A percentile compares a stretch with the other conserved stretches of the same genome.
phyloP scores from a whole-genome alignment of 2,329 filamentous ascomycete genomes.

The Stemphylium beticola region DNA sequence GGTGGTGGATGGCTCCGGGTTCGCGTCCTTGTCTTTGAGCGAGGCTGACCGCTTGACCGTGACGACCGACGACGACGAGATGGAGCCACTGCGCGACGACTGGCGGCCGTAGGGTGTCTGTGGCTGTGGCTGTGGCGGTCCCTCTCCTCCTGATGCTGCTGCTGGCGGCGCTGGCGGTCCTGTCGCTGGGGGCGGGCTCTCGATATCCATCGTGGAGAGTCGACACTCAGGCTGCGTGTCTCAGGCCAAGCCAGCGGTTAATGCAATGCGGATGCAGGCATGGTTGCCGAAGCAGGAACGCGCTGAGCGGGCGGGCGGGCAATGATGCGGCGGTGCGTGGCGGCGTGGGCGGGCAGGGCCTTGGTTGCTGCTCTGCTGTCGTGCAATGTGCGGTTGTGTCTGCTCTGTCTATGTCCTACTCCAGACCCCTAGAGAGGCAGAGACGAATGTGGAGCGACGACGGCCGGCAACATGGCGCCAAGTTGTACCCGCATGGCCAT shows the following conservation, averaged over 20 bases:
- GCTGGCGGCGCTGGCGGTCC: neutral
- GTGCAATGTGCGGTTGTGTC: neutral
- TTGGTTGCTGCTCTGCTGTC: neutral
- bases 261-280: conserved; percentile 36
- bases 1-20: conserved; percentile 21
- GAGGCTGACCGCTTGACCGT: conserved; percentile 53
- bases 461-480: conserved; percentile 7
- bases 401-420: neutral
- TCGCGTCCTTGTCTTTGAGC: conserved; percentile 38
- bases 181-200: conserved; percentile 14
- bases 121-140: neutral
- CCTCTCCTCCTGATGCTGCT: neutral
- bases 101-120: conserved; percentile 29
- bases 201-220: conserved; percentile 34
- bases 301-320: conserved; percentile 18
- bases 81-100: conserved; percentile 52
- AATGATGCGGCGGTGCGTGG: conserved; percentile 12
- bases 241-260: conserved; percentile 36
- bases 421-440: conserved; percentile 2
- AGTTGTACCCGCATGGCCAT: conserved; percentile 4
- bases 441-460: conserved; percentile 8
- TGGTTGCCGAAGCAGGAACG: conserved; percentile 36
- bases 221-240: conserved; percentile 28
- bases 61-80: conserved; percentile 52
- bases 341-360: neutral